Evolutionary conservation across 139 green algal species (phyloP).

Genomic region (Raphidocelis subcapitata): DNA sequence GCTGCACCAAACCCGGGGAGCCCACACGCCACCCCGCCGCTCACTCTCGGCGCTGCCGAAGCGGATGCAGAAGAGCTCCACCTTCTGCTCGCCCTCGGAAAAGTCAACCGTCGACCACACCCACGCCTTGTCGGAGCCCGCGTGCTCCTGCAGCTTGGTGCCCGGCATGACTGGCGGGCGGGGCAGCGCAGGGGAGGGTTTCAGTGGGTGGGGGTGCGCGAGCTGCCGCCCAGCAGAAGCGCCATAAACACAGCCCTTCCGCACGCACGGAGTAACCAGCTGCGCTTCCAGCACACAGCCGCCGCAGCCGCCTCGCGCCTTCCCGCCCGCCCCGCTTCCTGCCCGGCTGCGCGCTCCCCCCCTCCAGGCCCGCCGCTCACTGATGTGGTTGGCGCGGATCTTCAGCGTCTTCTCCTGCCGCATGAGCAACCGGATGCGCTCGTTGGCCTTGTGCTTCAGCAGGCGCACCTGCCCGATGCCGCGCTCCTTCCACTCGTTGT

Average conservation of each 20-base stretch:
- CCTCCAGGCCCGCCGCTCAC: constrained; percentile 36
- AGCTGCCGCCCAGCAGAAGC: too few species aligned
- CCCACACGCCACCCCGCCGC: background rate
- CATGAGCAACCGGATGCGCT: constrained; percentile 95
- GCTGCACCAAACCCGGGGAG: background rate
- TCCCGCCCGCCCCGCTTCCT: too few species aligned
- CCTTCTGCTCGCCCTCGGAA: constrained; percentile 84
- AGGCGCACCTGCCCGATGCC: constrained; percentile 82
- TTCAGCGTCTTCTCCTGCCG: constrained; percentile 98
- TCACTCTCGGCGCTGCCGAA: constrained; percentile 77
- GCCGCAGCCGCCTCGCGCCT: background rate
- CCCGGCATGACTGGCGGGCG: constrained; percentile 82
- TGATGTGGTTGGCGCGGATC: constrained; percentile 95
- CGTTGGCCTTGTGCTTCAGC: constrained; percentile 91
- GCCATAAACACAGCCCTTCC: too few species aligned
- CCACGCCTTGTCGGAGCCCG: constrained; percentile 95
- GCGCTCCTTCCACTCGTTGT: constrained; percentile 97
- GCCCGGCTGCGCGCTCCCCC: background rate
- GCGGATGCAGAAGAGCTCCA: constrained; percentile 90
- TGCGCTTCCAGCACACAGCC: background rate
- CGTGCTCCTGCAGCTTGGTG: constrained; percentile 92
- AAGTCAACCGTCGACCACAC: constrained; percentile 96
- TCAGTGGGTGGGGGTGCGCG: background rate
- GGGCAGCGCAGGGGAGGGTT: too few species aligned
- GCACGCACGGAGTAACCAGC: too few species aligned